phyloP scores from a whole-genome alignment of 345 rosid species.

The Euphorbia peplus region DNA sequence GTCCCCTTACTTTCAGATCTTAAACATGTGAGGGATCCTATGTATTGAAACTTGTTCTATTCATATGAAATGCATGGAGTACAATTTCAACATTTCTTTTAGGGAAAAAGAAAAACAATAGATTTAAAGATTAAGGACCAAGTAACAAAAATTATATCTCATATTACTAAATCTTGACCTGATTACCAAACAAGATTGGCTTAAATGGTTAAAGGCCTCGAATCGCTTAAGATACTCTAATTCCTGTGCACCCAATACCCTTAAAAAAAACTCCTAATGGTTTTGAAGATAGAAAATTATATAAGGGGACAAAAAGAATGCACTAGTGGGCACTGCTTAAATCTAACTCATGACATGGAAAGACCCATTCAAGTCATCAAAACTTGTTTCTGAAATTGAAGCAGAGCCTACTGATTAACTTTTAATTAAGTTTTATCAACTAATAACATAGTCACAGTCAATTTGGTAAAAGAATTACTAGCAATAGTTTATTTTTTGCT shows the following conservation, averaged over 20 bases:
- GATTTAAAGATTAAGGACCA: too few species aligned
- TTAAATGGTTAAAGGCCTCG: too few species aligned
- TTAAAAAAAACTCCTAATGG: too few species aligned
- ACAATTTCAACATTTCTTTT: not conserved
- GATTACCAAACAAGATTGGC: too few species aligned
- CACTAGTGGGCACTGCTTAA: not conserved
- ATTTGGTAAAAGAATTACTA: constrained; percentile 10
- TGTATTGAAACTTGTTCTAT: not conserved
- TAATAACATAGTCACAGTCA: not conserved
- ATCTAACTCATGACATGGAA: not conserved
- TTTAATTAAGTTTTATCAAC: not conserved
- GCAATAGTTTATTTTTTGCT: not conserved
- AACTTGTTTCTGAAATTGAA: constrained; percentile 4
- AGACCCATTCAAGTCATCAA: not conserved
- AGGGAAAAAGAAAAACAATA: too few species aligned
- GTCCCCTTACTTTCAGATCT: not conserved
- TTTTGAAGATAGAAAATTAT: too few species aligned
- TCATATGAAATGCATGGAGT: constrained; percentile 6
- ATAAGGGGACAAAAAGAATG: too few species aligned
- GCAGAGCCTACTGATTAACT: not conserved
- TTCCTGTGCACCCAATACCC: not conserved
- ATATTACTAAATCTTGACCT: too few species aligned
- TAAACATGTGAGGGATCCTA: constrained; percentile 14
- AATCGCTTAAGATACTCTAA: not conserved
- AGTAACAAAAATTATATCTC: too few species aligned